These are phyloP conservation scores for Benincasa hispida DNA, from an alignment of 306 rosid genomes.

Conservation along the genomic window DNA sequence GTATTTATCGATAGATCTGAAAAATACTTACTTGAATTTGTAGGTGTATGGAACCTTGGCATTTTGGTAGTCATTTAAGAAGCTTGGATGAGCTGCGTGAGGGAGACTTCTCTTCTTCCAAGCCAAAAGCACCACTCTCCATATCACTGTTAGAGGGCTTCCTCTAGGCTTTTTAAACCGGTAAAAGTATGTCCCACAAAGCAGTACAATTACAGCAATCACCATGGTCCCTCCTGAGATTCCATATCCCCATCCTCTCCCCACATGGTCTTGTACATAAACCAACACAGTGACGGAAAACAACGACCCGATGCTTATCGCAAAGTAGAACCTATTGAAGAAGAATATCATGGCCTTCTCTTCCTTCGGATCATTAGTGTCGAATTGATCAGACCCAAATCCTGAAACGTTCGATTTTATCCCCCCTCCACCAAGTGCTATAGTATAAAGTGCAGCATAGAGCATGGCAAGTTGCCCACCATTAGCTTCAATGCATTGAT, in stretches of 20 bases:
- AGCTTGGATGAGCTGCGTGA: conserved; percentile 44
- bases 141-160: conserved; percentile 71
- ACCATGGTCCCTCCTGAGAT: conserved; percentile 70
- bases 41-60: conserved; percentile 57
- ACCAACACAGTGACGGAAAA: conserved; percentile 71
- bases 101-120: conserved; percentile 57
- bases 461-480: conserved; percentile 55
- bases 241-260: conserved; percentile 87
- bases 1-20: background rate
- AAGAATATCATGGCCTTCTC: conserved; percentile 77
- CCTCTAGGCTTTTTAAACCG: conserved; percentile 68
- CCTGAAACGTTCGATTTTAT: conserved; percentile 91
- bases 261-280: conserved; percentile 72
- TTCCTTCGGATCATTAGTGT: conserved; percentile 49
- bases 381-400: conserved; percentile 76
- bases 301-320: conserved; percentile 68
- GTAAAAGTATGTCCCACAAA: conserved; percentile 51
- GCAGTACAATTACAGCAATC: conserved; percentile 39
- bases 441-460: conserved; percentile 56
- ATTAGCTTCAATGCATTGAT: conserved; percentile 42
- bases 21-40: conserved; percentile 36
- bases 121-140: conserved; percentile 77
- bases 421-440: conserved; percentile 82
- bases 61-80: conserved; percentile 47
- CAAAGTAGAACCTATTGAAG: conserved; percentile 90